These are phyloP conservation scores for Phellinidium pouzarii DNA, from an alignment of 1,284 basidiomycete genomes.

Conservation along the genomic window DNA sequence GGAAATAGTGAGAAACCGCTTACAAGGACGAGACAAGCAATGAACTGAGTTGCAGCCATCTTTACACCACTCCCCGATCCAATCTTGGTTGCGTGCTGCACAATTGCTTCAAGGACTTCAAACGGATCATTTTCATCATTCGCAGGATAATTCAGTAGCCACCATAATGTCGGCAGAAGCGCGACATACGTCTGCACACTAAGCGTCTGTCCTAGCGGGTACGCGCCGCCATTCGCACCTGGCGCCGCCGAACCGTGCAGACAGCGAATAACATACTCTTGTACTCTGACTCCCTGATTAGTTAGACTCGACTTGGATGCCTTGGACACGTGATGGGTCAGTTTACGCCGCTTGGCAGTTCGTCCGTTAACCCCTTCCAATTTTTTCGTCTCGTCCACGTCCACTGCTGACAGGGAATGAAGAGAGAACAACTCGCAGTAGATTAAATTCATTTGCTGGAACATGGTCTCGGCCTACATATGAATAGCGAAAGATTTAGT, in stretches of 20 bases:
- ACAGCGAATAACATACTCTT: slow-evolving; percentile 62
- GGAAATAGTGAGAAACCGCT: slow-evolving; percentile 24
- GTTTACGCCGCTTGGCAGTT: slow-evolving; percentile 3
- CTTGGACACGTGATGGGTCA: slow-evolving; percentile 15
- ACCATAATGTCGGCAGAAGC: slow-evolving; percentile 81
- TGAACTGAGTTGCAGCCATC: slow-evolving; percentile 60
- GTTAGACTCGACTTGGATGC: slow-evolving; percentile 23
- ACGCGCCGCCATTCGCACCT: slow-evolving; percentile 32
- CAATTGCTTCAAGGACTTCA: slow-evolving; percentile 41
- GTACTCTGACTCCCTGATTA: slow-evolving; percentile 48
- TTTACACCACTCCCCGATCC: slow-evolving; percentile 58
- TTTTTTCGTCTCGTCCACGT: not conserved
- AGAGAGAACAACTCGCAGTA: slow-evolving; percentile 73
- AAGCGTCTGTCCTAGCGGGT: slow-evolving; percentile 40
- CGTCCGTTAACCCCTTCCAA: not conserved
- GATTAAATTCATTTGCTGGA: slow-evolving; percentile 66
- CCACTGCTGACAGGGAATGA: slow-evolving; percentile 23
- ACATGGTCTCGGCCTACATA: slow-evolving; percentile 47
- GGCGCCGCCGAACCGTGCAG: slow-evolving; percentile 42
- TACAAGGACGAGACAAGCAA: slow-evolving; percentile 63
- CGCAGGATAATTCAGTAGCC: slow-evolving; percentile 47
- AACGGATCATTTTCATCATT: slow-evolving; percentile 26
- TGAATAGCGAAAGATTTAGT: not conserved
- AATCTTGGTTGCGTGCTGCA: slow-evolving; percentile 53
- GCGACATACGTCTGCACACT: slow-evolving; percentile 58